Evolutionary conservation across 164 flowering plant species (phyloP).

Genomic region (Vitis riparia): DNA sequence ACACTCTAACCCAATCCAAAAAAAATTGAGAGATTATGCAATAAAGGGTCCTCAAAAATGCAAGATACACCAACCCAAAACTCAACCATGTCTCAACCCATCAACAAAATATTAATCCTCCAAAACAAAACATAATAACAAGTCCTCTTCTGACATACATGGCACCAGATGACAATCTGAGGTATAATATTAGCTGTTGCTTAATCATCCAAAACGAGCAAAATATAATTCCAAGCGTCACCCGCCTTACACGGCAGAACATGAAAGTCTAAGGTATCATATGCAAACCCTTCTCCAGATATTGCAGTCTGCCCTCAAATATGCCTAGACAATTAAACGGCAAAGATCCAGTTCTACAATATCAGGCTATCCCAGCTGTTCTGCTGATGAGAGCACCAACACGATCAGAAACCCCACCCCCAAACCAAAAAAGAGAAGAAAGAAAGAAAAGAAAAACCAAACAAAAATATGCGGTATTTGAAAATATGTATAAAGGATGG

Average conservation of each 20-base stretch:
- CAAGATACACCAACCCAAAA: no score
- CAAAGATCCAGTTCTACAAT: slow-evolving; percentile 7
- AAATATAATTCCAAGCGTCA: neutral
- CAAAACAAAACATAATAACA: no score
- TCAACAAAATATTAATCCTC: no score
- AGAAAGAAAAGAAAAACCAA: neutral
- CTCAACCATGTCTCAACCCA: no score
- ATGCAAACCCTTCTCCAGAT: neutral
- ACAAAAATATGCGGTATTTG: slow-evolving; percentile 1
- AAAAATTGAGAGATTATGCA: no score
- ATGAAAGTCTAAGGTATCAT: neutral
- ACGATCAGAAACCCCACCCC: slow-evolving; percentile 1
- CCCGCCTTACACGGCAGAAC: neutral
- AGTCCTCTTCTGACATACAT: no score
- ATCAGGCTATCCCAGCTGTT: neutral
- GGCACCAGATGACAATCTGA: no score
- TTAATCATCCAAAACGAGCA: neutral
- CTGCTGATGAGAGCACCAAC: neutral
- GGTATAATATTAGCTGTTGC: neutral
- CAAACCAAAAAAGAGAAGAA: neutral
- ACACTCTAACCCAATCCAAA: no score
- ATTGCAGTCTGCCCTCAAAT: no score
- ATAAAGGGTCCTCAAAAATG: no score
- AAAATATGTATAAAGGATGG: neutral
- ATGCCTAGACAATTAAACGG: neutral